Evolutionary conservation across 2,329 filamentous ascomycete genomes (phyloP).

Genomic region (Aspergillus caelatus): DNA sequence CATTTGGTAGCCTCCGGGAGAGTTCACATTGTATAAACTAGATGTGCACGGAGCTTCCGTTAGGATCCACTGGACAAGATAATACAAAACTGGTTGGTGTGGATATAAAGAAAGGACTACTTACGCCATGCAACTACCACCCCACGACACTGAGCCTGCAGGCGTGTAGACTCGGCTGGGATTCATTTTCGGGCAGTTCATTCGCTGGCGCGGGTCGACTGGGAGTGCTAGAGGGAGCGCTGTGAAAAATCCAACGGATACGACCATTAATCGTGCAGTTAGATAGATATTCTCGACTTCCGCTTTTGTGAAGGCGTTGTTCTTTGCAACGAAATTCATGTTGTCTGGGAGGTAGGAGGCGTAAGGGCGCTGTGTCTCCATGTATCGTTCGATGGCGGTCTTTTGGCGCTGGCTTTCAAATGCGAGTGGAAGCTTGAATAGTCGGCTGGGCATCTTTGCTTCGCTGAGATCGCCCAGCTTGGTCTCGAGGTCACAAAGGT

Average conservation of each 20-base stretch:
- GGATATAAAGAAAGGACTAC: conserved; percentile 6
- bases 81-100: not conserved
- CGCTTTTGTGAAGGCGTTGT: conserved; percentile 54
- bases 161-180: conserved; percentile 60
- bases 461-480: conserved; percentile 43
- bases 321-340: conserved; percentile 59
- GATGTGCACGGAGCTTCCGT: not conserved
- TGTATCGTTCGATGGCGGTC: conserved; percentile 62
- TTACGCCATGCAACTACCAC: conserved; percentile 55
- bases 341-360: conserved; percentile 67
- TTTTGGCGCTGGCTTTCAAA: conserved; percentile 44
- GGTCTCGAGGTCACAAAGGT: conserved; percentile 42
- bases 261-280: conserved; percentile 54
- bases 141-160: conserved; percentile 59
- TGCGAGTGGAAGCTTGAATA: conserved; percentile 50
- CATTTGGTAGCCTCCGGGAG: conserved; percentile 60
- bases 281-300: conserved; percentile 57
- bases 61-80: not conserved
- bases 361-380: conserved; percentile 62
- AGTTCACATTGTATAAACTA: conserved; percentile 59
- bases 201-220: conserved; percentile 56
- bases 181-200: conserved; percentile 60
- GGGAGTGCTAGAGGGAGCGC: conserved; percentile 57
- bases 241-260: conserved; percentile 59
- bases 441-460: conserved; percentile 47